phyloP scores from a whole-genome alignment of 495 filamentous ascomycete species.

The Penicillium cataractarum region DNA sequence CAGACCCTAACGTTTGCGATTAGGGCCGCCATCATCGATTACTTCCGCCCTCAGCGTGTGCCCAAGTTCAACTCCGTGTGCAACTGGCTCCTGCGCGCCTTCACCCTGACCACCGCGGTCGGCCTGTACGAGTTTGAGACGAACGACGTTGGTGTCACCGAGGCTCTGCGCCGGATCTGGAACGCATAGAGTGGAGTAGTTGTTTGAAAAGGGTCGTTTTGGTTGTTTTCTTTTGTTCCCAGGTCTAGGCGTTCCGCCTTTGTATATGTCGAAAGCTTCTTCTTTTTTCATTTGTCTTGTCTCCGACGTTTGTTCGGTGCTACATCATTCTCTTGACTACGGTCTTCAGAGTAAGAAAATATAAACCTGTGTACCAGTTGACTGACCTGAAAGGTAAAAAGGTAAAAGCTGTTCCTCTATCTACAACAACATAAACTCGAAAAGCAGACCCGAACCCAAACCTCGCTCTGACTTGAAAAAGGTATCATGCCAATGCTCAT shows the following conservation, averaged over 20 bases:
- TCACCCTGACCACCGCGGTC: conserved; percentile 78
- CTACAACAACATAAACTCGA: background rate
- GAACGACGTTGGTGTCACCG: conserved; percentile 95
- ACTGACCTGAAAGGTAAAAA: background rate
- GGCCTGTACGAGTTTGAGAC: conserved; percentile 99
- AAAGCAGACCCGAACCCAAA: background rate
- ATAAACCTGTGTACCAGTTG: background rate
- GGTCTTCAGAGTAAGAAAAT: conserved; percentile 15
- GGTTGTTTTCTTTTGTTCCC: conserved; percentile 33
- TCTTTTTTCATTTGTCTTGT: conserved; percentile 21
- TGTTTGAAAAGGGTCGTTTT: conserved; percentile 31
- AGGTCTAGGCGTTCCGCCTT: conserved; percentile 39
- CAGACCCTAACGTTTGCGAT: conserved; percentile 18
- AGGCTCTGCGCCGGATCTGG: conserved; percentile 86
- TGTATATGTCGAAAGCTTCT: conserved; percentile 43
- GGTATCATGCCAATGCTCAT: background rate
- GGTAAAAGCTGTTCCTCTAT: background rate
- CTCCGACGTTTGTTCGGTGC: background rate
- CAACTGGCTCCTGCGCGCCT: conserved; percentile 77
- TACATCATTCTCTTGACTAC: background rate
- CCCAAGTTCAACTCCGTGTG: conserved; percentile 65
- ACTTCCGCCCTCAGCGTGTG: conserved; percentile 73
- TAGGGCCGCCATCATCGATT: conserved; percentile 82
- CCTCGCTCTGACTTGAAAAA: background rate
- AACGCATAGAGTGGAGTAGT: conserved; percentile 55